Conservation (phyloP, 805 yeast species). For the Metschnikowia cubensis region DNA sequence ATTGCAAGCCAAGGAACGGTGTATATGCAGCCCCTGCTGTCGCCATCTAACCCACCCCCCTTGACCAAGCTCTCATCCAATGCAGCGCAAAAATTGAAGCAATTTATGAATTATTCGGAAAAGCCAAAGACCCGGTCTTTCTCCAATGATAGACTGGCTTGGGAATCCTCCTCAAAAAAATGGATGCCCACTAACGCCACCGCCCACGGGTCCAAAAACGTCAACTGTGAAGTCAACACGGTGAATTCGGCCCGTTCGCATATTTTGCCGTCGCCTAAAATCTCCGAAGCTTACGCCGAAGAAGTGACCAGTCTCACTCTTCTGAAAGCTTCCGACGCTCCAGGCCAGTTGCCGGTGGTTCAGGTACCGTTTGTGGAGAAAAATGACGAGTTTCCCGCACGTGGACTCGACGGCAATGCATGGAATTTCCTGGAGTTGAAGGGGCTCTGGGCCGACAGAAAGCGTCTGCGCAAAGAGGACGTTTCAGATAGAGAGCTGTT, state of each 20-base stretch:
- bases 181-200: neutral
- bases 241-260: neutral
- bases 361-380: neutral
- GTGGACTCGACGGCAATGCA: neutral
- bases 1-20: constrained; percentile 1
- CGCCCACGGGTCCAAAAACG: neutral
- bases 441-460: constrained; percentile 9
- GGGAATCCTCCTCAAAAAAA: neutral
- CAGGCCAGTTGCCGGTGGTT: neutral
- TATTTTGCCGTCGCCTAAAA: constrained; percentile 3
- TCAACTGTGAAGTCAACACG: neutral
- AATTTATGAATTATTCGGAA: neutral
- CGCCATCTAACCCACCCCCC: neutral
- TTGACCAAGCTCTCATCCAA: neutral
- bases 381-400: neutral
- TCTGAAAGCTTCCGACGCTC: neutral
- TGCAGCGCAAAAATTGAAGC: neutral
- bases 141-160: neutral
- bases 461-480: constrained; percentile 1
- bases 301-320: neutral
- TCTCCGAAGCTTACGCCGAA: constrained; percentile 3
- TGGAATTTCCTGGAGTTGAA: constrained; percentile 10
- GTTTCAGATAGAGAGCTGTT: constrained; percentile 2
- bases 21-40: neutral
- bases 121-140: neutral